Conservation (phyloP, 2,329 filamentous ascomycete species). For the Colletotrichum limetticola region DNA sequence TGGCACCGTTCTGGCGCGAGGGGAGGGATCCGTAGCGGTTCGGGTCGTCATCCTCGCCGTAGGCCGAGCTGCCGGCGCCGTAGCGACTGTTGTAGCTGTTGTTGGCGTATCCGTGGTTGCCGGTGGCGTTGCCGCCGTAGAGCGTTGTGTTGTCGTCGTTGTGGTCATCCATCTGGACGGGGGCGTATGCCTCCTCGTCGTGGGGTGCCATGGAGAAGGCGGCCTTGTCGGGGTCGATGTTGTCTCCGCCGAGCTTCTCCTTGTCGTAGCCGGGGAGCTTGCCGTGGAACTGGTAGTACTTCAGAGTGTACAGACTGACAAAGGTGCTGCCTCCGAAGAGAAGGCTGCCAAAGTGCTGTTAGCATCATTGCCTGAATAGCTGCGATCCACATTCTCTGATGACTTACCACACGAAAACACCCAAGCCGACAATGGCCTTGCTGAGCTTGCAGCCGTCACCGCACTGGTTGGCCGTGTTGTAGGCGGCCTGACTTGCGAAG, state of each 20-base stretch:
- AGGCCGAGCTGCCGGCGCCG: constrained; percentile 39
- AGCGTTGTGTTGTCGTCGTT: constrained; percentile 49
- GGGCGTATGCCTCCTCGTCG: constrained; percentile 73
- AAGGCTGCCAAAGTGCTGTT: constrained; percentile 54
- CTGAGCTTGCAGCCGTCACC: constrained; percentile 67
- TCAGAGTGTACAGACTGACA: constrained; percentile 68
- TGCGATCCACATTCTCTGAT: constrained; percentile 8
- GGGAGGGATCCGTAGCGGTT: constrained; percentile 52
- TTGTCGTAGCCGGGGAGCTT: constrained; percentile 71
- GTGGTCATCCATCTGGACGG: constrained; percentile 67
- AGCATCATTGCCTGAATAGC: constrained; percentile 16
- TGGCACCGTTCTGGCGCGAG: constrained; percentile 47
- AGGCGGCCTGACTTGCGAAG: constrained; percentile 73
- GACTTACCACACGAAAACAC: constrained; percentile 71
- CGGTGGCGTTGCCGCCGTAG: constrained; percentile 42
- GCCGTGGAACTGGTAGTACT: constrained; percentile 71
- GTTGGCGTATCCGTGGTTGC: constrained; percentile 46
- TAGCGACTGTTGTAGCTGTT: constrained; percentile 46
- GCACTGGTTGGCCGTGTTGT: constrained; percentile 67
- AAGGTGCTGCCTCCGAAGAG: constrained; percentile 64
- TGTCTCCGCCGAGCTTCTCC: constrained; percentile 53
- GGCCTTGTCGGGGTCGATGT: constrained; percentile 76
- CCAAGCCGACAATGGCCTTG: constrained; percentile 71
- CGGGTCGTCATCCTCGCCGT: constrained; percentile 49
- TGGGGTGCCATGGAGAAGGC: constrained; percentile 76